Conservation (phyloP, 169 alveolate species). For the Cryptosporidium meleagridis region DNA sequence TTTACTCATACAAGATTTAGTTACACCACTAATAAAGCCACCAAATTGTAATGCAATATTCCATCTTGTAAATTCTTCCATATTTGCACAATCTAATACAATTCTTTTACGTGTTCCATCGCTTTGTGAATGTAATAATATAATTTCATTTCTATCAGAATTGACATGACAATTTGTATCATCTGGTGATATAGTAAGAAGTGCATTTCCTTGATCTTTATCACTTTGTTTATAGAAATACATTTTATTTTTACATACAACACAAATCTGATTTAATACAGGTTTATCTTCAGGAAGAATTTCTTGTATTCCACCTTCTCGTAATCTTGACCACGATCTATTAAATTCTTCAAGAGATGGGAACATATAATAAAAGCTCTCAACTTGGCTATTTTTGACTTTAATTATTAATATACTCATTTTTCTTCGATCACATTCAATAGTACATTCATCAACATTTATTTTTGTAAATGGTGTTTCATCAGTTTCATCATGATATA, state of each 20-base stretch:
- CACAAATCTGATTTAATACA: slow-evolving; percentile 40
- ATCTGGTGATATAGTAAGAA: slow-evolving; percentile 68
- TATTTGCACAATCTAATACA: slow-evolving; percentile 66
- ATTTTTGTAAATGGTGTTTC: slow-evolving; percentile 45
- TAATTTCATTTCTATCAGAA: slow-evolving; percentile 54
- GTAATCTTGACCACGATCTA: slow-evolving; percentile 61
- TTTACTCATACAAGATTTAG: slow-evolving; percentile 64
- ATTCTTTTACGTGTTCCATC: slow-evolving; percentile 35
- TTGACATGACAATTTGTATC: slow-evolving; percentile 69
- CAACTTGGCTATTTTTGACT: slow-evolving; percentile 2
- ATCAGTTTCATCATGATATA: slow-evolving; percentile 52
- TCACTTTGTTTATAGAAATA: slow-evolving; percentile 26
- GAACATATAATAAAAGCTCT: slow-evolving; percentile 70
- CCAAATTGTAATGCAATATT: slow-evolving; percentile 59
- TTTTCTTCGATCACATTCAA: slow-evolving; percentile 60
- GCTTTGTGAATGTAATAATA: slow-evolving; percentile 47
- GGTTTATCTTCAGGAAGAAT: slow-evolving; percentile 16
- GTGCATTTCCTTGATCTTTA: not conserved
- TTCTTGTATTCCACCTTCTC: slow-evolving; percentile 70
- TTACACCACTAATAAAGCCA: slow-evolving; percentile 43
- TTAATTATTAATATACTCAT: slow-evolving; percentile 67
- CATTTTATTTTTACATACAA: slow-evolving; percentile 70
- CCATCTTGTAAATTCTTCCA: slow-evolving; percentile 64
- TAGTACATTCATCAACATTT: slow-evolving; percentile 3
- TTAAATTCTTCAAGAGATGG: slow-evolving; percentile 66